A percentile compares a stretch with the other conserved stretches of the same genome.
These are phyloP conservation scores for Calophaca sinica DNA, from an alignment of 306 rosid genomes.

Conservation along the genomic window DNA sequence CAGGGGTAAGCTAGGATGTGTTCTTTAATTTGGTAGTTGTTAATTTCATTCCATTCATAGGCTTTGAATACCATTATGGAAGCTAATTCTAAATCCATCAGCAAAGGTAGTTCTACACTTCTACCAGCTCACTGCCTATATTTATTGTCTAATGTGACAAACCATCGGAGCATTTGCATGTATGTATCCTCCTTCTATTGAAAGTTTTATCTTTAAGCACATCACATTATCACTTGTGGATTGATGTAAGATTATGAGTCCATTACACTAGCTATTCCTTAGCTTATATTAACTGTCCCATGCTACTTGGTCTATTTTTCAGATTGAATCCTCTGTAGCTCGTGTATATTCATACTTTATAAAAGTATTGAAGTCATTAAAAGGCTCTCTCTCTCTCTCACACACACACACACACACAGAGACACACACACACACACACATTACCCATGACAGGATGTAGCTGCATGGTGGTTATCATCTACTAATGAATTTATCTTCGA, in stretches of 20 bases:
- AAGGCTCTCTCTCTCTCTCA: slow-evolving; percentile 11
- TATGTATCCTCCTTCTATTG: slow-evolving; percentile 36
- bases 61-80: slow-evolving; percentile 37
- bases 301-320: slow-evolving; percentile 36
- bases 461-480: slow-evolving; percentile 24
- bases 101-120: slow-evolving; percentile 17
- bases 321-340: slow-evolving; percentile 26
- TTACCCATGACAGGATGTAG: neutral
- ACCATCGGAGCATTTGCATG: slow-evolving; percentile 20
- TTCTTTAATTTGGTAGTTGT: slow-evolving; percentile 30
- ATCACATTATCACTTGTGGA: slow-evolving; percentile 49
- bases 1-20: neutral
- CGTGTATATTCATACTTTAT: slow-evolving; percentile 21
- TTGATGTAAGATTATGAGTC: slow-evolving; percentile 43
- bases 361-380: slow-evolving; percentile 6
- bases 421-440: no score
- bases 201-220: slow-evolving; percentile 19
- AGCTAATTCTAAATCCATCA: slow-evolving; percentile 33
- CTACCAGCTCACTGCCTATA: slow-evolving; percentile 14
- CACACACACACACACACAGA: no score
- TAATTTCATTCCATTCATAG: slow-evolving; percentile 21
- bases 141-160: slow-evolving; percentile 44
- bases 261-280: slow-evolving; percentile 33
- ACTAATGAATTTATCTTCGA: slow-evolving; percentile 20
- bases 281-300: slow-evolving; percentile 20